Evolutionary conservation across 192 early-diverging fungal genomes (phyloP).

Genomic region (Mortierella alpina): DNA sequence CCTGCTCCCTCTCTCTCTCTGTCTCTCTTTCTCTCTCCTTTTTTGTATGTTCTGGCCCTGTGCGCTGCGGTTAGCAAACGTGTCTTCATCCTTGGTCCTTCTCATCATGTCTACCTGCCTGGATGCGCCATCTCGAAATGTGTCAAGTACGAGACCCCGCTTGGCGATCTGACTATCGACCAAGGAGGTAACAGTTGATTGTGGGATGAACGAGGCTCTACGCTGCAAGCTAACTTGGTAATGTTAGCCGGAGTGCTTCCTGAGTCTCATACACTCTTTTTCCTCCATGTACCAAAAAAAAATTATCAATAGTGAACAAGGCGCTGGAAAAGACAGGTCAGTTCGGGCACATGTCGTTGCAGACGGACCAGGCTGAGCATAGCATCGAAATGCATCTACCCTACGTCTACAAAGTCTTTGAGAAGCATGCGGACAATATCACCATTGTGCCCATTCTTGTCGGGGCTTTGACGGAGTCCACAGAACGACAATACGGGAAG

Average conservation of each 20-base stretch:
- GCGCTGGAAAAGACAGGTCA: conserved; percentile 72
- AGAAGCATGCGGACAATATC: conserved; percentile 65
- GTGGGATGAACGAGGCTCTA: neutral
- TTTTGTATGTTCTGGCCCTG: neutral
- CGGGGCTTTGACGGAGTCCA: conserved; percentile 70
- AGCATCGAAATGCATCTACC: conserved; percentile 98
- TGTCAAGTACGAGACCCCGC: conserved; percentile 82
- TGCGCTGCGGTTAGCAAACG: conserved; percentile 62
- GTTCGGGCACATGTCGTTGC: conserved; percentile 74
- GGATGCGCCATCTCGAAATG: conserved; percentile 84
- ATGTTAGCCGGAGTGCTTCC: neutral
- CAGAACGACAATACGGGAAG: conserved; percentile 76
- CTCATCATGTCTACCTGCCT: conserved; percentile 87
- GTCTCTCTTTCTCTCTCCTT: neutral
- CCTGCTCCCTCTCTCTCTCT: neutral
- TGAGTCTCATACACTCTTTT: neutral
- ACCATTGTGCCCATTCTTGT: conserved; percentile 93
- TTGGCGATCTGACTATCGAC: conserved; percentile 86
- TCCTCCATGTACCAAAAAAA: neutral
- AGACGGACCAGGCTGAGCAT: conserved; percentile 92
- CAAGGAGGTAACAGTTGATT: conserved; percentile 58
- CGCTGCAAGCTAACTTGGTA: neutral
- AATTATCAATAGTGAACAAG: conserved; percentile 65
- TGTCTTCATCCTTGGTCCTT: conserved; percentile 94
- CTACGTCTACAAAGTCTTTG: conserved; percentile 86